A percentile compares a stretch with the other conserved stretches of the same genome.
Conservation (phyloP, 768 basidiomycete genomes). For the Rhodotorula diobovata region DNA sequence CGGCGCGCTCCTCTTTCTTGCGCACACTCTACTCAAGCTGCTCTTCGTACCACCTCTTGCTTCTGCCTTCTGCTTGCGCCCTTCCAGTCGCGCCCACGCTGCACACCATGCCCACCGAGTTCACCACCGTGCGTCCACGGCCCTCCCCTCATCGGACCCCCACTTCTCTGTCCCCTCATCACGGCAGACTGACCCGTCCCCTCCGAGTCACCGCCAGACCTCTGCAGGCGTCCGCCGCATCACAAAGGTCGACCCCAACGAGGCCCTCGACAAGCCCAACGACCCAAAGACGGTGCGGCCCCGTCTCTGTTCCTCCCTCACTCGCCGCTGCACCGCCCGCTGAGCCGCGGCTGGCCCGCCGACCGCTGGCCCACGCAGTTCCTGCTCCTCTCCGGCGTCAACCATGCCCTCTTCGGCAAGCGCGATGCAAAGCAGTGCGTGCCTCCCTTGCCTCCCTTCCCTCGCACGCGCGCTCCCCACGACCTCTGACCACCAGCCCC, state of each 20-base stretch:
- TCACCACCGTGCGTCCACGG: slow-evolving; percentile 11
- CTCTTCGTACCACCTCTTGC: not conserved
- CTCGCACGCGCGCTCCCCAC: too few relatives aligned
- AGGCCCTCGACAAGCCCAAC: slow-evolving; percentile 12
- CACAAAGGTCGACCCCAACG: slow-evolving; percentile 36
- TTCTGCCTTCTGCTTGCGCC: not conserved
- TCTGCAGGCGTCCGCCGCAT: slow-evolving; percentile 36
- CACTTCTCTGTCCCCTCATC: not conserved
- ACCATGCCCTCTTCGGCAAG: slow-evolving; percentile 41
- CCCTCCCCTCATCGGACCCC: not conserved
- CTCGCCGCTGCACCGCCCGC: not conserved
- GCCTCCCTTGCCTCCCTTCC: not conserved
- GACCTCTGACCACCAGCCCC: not conserved
- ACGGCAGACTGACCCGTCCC: not conserved
- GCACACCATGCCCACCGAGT: slow-evolving; percentile 21
- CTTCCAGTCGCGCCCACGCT: not conserved
- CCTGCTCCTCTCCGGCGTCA: slow-evolving; percentile 38
- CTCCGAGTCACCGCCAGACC: not conserved
- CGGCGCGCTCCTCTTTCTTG: too few relatives aligned
- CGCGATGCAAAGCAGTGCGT: slow-evolving; percentile 36
- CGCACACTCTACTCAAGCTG: not conserved
- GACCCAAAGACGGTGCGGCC: slow-evolving; percentile 31
- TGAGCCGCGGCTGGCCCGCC: not conserved
- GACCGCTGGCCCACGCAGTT: slow-evolving; percentile 17
- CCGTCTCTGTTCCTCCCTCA: not conserved